Conservation (phyloP, 2,329 filamentous ascomycete species). For the Alternaria novae-zelandiae region DNA sequence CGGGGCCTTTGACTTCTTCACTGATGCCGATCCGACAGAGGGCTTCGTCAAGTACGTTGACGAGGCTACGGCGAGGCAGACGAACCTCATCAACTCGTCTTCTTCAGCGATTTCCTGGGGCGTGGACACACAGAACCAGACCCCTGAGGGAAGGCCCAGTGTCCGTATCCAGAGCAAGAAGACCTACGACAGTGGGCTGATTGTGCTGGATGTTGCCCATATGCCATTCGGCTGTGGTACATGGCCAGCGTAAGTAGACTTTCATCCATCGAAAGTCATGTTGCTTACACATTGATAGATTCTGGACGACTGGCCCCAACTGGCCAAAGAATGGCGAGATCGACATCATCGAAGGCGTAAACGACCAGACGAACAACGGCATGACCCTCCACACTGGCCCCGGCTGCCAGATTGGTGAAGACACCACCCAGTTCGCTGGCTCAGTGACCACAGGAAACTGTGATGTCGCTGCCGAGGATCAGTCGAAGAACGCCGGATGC, state of each 20-base stretch:
- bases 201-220: constrained; percentile 59
- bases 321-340: constrained; percentile 54
- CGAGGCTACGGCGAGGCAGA: constrained; percentile 44
- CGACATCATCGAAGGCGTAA: constrained; percentile 58
- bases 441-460: constrained; percentile 57
- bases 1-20: constrained; percentile 53
- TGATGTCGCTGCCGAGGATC: constrained; percentile 52
- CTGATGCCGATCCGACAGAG: constrained; percentile 53
- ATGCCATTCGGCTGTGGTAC: constrained; percentile 60
- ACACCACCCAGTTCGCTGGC: constrained; percentile 56
- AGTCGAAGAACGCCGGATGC: constrained; percentile 51
- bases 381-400: constrained; percentile 58
- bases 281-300: constrained; percentile 27
- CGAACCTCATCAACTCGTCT: constrained; percentile 50
- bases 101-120: constrained; percentile 52
- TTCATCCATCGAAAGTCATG: neutral
- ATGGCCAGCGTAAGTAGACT: constrained; percentile 55
- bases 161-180: constrained; percentile 57
- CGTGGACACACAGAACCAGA: constrained; percentile 51
- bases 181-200: constrained; percentile 55
- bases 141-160: constrained; percentile 51
- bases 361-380: constrained; percentile 50
- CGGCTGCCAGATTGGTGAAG: constrained; percentile 51
- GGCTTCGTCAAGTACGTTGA: constrained; percentile 53
- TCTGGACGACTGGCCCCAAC: constrained; percentile 42